Evolutionary conservation across 192 early-diverging fungal genomes (phyloP).

Genomic region (Martensiomyces pterosporus): DNA sequence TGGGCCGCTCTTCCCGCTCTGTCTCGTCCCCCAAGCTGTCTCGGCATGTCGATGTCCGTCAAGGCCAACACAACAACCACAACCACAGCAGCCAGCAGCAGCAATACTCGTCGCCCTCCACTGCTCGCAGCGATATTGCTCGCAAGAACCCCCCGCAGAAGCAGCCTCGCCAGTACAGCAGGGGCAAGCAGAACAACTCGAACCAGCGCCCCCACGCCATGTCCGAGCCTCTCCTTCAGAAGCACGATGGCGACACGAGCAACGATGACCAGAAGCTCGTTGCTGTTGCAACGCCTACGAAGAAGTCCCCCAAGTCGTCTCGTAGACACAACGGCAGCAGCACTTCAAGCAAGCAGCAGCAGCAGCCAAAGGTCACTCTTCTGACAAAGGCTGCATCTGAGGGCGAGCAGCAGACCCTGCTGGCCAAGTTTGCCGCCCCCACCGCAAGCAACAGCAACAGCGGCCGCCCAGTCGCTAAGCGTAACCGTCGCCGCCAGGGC

Average conservation of each 20-base stretch:
- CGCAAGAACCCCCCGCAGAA: conserved; percentile 8
- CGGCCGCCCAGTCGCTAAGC: conserved; percentile 1
- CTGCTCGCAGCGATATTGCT: not conserved
- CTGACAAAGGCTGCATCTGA: conserved; percentile 17
- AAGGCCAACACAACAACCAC: not conserved
- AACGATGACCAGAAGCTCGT: too few relatives aligned
- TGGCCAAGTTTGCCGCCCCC: conserved; percentile 11
- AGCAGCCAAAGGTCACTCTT: conserved; percentile 8
- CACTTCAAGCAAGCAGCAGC: conserved; percentile 11
- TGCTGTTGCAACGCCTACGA: conserved; percentile 16
- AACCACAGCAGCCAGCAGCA: not conserved
- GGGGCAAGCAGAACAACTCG: conserved; percentile 35
- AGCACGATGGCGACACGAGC: too few relatives aligned
- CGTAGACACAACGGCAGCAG: too few relatives aligned
- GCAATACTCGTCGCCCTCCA: too few relatives aligned
- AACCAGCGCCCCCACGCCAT: conserved; percentile 14
- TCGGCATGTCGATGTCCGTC: not conserved
- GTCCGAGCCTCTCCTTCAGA: too few relatives aligned
- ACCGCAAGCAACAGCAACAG: not conserved
- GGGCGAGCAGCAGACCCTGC: conserved; percentile 19
- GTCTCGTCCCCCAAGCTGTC: not conserved
- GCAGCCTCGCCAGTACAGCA: conserved; percentile 10
- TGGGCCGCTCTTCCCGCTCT: not conserved
- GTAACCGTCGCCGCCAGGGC: conserved; percentile 21
- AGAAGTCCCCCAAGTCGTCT: too few relatives aligned